Evolutionary conservation across 371 early-diverging fungal species (phyloP), one percentile per base, ranked within the genome.

Genomic region (Aphelidium insulamus): DNA sequence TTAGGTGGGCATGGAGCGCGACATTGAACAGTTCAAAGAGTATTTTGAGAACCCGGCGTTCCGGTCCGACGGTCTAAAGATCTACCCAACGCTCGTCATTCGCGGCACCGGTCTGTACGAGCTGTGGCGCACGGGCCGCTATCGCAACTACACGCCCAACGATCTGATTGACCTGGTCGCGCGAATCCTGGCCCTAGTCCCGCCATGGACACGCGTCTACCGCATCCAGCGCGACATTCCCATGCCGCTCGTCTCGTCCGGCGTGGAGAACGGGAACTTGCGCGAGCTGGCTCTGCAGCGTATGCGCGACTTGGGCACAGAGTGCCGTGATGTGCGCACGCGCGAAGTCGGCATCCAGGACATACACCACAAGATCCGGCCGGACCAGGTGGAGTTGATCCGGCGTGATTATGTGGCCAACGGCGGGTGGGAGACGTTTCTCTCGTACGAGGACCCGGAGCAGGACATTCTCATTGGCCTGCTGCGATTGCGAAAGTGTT

Each of bases 171-270:
- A 99, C 53, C 59, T 99, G 18, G 81, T 98, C 0, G 99, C 98
- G 2, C 64, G 77, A 27, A 95, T 99, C 31, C 52, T 99, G 31
- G 90, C 90, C 2, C 57, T 97, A 32, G 95, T 98, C 0, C 99
- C 99, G 30, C 99, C 99, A 39, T 99, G 99, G 99, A 98, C 92
- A 0, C 79, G 99, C 45, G 79, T 99, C 28, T 99, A 99, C 54
- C 77, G 99, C 44, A 97, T 99, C 7, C 99, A 99, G 55, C 72
- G 90, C 55, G 99, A 99, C 66, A 99, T 99, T 45, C 99, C 99
- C n/a, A 99, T 99, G 99, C 98, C 99, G 8, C 61, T 99, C 19
- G 99, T 99, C 24, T 87, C 91, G 8, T 88, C 94, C 5, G 99
- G 99, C 37, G 99, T 99, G 9, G 99, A 98, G 54, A 78, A 98